phyloP scores from a whole-genome alignment of 176 grass and related monocot genomes.

The Oryza nivara region DNA sequence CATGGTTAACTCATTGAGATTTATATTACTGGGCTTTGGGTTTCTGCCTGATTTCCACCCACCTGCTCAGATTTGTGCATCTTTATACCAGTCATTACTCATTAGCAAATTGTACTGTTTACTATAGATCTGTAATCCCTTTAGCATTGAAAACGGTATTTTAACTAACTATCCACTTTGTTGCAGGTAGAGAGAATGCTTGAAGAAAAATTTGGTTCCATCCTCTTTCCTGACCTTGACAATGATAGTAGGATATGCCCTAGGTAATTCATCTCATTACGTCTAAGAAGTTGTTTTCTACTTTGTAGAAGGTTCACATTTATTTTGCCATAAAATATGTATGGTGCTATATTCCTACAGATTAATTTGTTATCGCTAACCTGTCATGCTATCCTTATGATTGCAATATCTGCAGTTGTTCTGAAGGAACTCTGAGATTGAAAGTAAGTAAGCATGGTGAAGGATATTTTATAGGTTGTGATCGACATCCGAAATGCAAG shows the following conservation, averaged over 20 bases:
- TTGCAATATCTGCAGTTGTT: constrained; percentile 74
- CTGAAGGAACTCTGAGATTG: constrained; percentile 79
- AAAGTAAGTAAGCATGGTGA: constrained; percentile 90
- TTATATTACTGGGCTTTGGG: neutral
- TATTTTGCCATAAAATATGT: constrained; percentile 4
- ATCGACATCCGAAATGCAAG: constrained; percentile 94
- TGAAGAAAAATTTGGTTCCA: constrained; percentile 75
- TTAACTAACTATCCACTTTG: constrained; percentile 1
- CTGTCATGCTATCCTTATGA: constrained; percentile 24
- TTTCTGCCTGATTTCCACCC: constrained; percentile 4
- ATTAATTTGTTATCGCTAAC: constrained; percentile 15
- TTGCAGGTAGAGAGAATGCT: constrained; percentile 92
- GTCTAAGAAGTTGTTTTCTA: constrained; percentile 8
- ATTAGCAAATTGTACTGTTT: constrained; percentile 1
- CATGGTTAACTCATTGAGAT: neutral
- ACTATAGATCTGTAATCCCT: neutral
- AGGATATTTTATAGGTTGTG: constrained; percentile 93
- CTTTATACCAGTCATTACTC: neutral
- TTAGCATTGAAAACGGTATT: constrained; percentile 29
- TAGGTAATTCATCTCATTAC: constrained; percentile 60
- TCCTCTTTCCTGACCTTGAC: constrained; percentile 73
- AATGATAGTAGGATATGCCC: constrained; percentile 70
- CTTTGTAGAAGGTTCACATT: constrained; percentile 7
- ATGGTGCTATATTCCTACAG: neutral
- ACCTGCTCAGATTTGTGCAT: neutral